Evolutionary conservation across 208 protist genomes (phyloP).

Genomic region (Crithidia brevicula): DNA sequence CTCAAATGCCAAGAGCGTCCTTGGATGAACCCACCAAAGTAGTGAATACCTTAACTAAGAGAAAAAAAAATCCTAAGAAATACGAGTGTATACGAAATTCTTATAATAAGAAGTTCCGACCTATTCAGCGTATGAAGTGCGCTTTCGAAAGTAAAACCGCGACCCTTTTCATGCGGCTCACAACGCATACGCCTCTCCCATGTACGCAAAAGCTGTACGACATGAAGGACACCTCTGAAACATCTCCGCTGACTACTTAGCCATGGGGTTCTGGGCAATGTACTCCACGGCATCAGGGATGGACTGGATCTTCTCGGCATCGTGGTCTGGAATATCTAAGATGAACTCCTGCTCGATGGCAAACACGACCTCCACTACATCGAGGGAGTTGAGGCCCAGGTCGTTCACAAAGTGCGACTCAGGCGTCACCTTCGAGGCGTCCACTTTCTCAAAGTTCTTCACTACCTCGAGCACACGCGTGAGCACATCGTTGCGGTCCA

Average conservation of each 20-base stretch:
- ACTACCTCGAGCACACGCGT: conserved; percentile 95
- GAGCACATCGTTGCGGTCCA: conserved; percentile 94
- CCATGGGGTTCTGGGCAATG: conserved; percentile 95
- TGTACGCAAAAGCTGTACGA: neutral
- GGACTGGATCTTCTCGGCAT: conserved; percentile 96
- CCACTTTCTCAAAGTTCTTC: conserved; percentile 97
- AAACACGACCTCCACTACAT: conserved; percentile 96
- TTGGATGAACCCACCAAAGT: neutral
- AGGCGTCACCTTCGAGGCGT: conserved; percentile 90
- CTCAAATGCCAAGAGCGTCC: too few relatives aligned
- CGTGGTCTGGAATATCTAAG: conserved; percentile 96
- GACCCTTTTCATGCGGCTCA: neutral
- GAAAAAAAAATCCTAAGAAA: conserved; percentile 30
- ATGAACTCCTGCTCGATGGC: conserved; percentile 96
- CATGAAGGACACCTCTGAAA: neutral
- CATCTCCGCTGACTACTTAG: conserved; percentile 81
- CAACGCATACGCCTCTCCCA: neutral
- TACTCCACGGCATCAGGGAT: conserved; percentile 94
- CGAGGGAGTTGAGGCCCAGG: conserved; percentile 95
- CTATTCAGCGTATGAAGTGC: neutral
- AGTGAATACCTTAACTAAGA: conserved; percentile 2
- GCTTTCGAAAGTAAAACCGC: neutral
- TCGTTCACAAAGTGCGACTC: conserved; percentile 96
- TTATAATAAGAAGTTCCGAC: neutral
- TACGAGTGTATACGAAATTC: conserved; percentile 9